Conservation (phyloP, 2,329 filamentous ascomycete genomes). For the Fusarium sp. region DNA sequence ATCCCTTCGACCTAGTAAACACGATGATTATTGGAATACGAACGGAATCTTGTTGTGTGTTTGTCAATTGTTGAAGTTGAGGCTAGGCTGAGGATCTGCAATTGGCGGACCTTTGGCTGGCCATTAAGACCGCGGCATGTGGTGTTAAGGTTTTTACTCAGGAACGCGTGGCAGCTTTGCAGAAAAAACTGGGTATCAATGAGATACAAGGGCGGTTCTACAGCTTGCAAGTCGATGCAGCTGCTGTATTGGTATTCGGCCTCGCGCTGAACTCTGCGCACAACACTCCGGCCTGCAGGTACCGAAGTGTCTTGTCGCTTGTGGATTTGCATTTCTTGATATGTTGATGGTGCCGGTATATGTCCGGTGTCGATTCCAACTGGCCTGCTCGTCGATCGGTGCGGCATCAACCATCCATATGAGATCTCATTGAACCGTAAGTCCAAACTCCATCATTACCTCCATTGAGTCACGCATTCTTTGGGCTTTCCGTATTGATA, state of each 20-base stretch:
- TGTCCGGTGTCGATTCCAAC: constrained; percentile 33
- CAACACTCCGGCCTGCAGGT: neutral
- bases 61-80: constrained; percentile 1
- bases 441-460: neutral
- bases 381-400: constrained; percentile 29
- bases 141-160: constrained; percentile 27
- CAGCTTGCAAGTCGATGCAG: neutral
- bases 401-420: no score
- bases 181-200: constrained; percentile 30
- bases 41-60: constrained; percentile 7
- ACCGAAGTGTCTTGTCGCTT: constrained; percentile 5
- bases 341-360: constrained; percentile 22
- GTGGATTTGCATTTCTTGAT: constrained; percentile 27
- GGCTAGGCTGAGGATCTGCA: constrained; percentile 25
- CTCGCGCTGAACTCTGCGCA: constrained; percentile 1
- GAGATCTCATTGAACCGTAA: constrained; percentile 5
- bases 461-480: neutral
- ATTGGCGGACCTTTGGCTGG: constrained; percentile 4
- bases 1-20: constrained; percentile 43
- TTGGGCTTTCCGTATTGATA: neutral
- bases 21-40: constrained; percentile 48
- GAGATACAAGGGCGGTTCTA: neutral
- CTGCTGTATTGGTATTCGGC: neutral
- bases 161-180: constrained; percentile 34
- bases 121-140: constrained; percentile 2